Percentiles rank a stretch among this genome's conserved stretches.
Evolutionary conservation across 371 early-diverging fungal genomes (phyloP).

Genomic region (Blakeslea trispora): DNA sequence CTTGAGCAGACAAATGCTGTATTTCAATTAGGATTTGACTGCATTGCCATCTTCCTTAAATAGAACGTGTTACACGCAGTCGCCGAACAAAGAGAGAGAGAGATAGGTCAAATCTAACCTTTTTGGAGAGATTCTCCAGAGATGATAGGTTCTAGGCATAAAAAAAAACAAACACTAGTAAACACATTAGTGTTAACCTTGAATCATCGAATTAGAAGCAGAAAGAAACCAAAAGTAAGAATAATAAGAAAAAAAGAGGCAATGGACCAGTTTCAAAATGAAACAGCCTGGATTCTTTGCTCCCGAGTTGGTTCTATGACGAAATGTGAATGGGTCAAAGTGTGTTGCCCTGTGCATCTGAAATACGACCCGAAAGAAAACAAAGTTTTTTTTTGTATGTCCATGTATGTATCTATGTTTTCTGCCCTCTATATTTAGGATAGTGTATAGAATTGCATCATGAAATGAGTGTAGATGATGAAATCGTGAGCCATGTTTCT

Average conservation of each 20-base stretch:
- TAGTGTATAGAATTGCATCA: too few species aligned
- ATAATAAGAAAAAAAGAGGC: neutral
- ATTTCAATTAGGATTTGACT: too few species aligned
- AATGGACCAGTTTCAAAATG: neutral
- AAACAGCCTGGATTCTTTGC: neutral
- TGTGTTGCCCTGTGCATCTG: neutral
- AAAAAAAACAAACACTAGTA: too few species aligned
- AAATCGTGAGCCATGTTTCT: too few species aligned
- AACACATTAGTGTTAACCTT: too few species aligned
- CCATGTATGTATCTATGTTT: too few species aligned
- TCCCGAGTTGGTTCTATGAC: neutral
- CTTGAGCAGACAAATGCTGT: too few species aligned
- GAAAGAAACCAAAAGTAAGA: neutral
- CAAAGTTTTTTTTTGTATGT: too few species aligned
- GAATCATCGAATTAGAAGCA: neutral
- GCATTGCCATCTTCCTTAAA: neutral
- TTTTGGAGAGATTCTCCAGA: neutral
- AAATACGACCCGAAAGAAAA: neutral
- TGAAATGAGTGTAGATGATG: too few species aligned
- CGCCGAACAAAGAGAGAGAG: neutral
- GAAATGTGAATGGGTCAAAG: neutral
- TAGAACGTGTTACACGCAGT: neutral
- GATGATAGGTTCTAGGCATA: too few species aligned
- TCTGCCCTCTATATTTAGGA: too few species aligned
- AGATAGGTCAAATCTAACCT: neutral